Conservation (phyloP, 257 asterid species). For the Anisodus acutangulus region DNA sequence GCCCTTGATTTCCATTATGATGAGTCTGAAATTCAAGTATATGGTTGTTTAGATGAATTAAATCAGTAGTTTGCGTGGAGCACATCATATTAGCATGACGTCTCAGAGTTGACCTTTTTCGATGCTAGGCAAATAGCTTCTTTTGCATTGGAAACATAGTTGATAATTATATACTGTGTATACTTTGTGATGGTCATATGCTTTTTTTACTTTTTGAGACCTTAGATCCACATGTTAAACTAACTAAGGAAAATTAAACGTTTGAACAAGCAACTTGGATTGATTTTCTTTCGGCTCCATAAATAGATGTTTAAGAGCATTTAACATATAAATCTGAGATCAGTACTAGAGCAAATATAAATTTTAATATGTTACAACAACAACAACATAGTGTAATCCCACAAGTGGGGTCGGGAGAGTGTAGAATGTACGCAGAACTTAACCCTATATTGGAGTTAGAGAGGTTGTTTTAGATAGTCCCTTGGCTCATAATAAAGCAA, state of each 20-base stretch:
- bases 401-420: too few relatives aligned
- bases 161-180: too few relatives aligned
- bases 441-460: too few relatives aligned
- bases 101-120: not conserved
- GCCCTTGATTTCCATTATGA: not conserved
- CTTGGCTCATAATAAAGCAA: too few relatives aligned
- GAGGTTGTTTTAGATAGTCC: too few relatives aligned
- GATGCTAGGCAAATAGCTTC: not conserved
- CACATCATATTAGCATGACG: not conserved
- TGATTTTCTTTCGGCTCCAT: slow-evolving; percentile 13
- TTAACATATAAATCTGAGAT: not conserved
- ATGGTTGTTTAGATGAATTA: not conserved
- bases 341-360: not conserved
- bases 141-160: not conserved
- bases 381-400: too few relatives aligned
- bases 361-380: not conserved
- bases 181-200: too few relatives aligned
- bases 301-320: not conserved
- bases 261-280: not conserved
- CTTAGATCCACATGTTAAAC: not conserved
- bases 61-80: not conserved
- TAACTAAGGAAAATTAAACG: not conserved
- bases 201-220: too few relatives aligned
- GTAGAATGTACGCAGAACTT: too few relatives aligned
- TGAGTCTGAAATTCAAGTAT: not conserved